Base-by-base conservation (phyloP, 371 early-diverging fungal species). In the Rhizopus stolonifer region DNA sequence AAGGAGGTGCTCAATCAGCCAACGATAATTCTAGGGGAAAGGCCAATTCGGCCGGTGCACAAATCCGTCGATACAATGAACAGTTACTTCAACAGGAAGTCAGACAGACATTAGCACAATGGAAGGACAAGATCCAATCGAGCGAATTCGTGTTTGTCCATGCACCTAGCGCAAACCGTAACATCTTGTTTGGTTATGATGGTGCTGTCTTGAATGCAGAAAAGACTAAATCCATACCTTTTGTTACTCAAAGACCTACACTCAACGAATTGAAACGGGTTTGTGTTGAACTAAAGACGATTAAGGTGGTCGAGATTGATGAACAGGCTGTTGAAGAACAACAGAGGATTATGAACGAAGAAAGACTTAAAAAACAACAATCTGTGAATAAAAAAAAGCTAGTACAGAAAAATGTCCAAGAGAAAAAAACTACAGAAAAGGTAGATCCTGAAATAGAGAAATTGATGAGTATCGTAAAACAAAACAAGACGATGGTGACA, bases 41-140 rank as follows among this genome's bases (percentile, higher is more conserved):
- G 5, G 95, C 96, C 1, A 89, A 89, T 18, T 93, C 94, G 8
- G 98, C 94, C 7, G 97, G 97, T 48, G 93, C 97, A 0, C 80
- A 81, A 46, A 79, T 97, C 24, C 80, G 98, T 38, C 74, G 96
- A 52, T 84, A 94, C 67, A 96, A 96, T 59, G 96, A 98, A 61
- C 78, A 72, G 22, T 79, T 77, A 40, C 69, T 96, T 13, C 72
- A 83, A 55, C 78, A 87, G 44, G 97, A 96, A 18, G 81, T 95
- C 10, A 76, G 85, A 4, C 82, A 81, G 13, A 59, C 92, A 1
- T 34, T 96, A 25, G 58, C 54, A 0, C 69, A 80, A 23, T 95
- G 95, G 95, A 77, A 72, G 15, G 57, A 72, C 6, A 57, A 77
- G 45, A 79, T 88, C 43, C 47, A 65, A 4, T 52, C 65, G 25